These are phyloP conservation scores for Zalaria sp. DNA, from an alignment of 2,329 filamentous ascomycete species.

Conservation along the genomic window DNA sequence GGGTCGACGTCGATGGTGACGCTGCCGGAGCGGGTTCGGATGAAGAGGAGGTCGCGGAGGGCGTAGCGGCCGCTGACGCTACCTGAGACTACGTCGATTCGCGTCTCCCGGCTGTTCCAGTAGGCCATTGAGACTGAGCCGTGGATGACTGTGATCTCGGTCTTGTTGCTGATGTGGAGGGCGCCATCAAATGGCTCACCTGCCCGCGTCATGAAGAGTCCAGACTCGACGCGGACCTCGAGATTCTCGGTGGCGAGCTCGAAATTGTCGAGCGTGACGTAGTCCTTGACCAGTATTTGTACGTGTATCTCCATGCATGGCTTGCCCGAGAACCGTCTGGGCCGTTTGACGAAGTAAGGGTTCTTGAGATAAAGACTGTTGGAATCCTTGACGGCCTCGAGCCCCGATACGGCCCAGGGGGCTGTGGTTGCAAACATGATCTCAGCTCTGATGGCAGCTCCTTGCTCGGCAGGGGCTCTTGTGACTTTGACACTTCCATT, in stretches of 20 bases:
- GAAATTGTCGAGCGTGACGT: conserved; percentile 18
- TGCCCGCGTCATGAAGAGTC: conserved; percentile 9
- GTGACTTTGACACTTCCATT: conserved; percentile 24
- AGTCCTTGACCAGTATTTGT: conserved; percentile 21
- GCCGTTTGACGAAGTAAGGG: conserved; percentile 6
- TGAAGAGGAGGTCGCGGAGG: conserved; percentile 24
- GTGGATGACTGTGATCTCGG: conserved; percentile 19
- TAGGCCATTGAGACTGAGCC: conserved; percentile 18
- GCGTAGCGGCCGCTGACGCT: conserved; percentile 27
- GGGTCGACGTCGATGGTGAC: conserved; percentile 26
- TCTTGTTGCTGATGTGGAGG: conserved; percentile 15
- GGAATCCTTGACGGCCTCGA: conserved; percentile 14
- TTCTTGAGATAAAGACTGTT: conserved; percentile 9
- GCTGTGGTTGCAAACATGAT: conserved; percentile 23
- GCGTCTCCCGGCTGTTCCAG: conserved; percentile 23
- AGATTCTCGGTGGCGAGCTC: conserved; percentile 22
- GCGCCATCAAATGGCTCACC: conserved; percentile 10
- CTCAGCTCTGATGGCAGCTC: conserved; percentile 19
- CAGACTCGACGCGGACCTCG: conserved; percentile 21
- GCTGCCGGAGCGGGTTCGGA: conserved; percentile 26
- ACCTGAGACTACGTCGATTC: conserved; percentile 24
- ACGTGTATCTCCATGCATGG: conserved; percentile 25
- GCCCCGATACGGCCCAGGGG: conserved; percentile 15
- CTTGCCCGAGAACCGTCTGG: conserved; percentile 3
- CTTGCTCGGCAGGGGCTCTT: conserved; percentile 20